Percentiles rank a stretch among this genome's conserved stretches.
Evolutionary conservation across 352 stramenopile species (phyloP).

Genomic region (Saprolegnia parasitica): DNA sequence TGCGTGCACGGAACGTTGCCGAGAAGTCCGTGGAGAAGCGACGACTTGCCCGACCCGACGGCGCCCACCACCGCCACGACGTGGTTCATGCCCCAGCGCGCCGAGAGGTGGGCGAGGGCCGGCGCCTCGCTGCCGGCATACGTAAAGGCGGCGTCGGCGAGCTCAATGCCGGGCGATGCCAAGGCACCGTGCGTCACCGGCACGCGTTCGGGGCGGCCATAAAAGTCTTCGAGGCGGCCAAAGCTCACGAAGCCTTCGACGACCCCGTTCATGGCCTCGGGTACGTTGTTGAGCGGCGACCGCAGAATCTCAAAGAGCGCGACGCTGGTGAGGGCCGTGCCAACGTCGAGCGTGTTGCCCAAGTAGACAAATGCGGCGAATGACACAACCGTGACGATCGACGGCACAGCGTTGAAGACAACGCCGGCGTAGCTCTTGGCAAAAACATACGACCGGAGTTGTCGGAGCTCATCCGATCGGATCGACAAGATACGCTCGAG

Average conservation of each 20-base stretch:
- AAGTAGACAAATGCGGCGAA: constrained; percentile 60
- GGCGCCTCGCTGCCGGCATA: constrained; percentile 56
- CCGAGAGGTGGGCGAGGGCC: background rate
- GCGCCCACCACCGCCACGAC: background rate
- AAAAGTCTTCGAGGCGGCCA: constrained; percentile 48
- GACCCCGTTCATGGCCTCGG: constrained; percentile 51
- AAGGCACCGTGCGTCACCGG: constrained; percentile 67
- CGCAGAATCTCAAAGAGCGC: constrained; percentile 96
- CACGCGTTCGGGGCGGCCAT: constrained; percentile 36
- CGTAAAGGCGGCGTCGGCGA: constrained; percentile 52
- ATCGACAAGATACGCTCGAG: constrained; percentile 49
- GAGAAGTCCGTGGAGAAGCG: constrained; percentile 57
- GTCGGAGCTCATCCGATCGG: constrained; percentile 66
- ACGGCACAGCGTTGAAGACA: constrained; percentile 83
- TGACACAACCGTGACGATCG: constrained; percentile 62
- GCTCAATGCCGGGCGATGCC: constrained; percentile 37
- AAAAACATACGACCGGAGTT: constrained; percentile 64
- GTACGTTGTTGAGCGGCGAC: constrained; percentile 93
- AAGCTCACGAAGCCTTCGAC: constrained; percentile 57
- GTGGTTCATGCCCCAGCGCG: background rate
- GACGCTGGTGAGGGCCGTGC: constrained; percentile 93
- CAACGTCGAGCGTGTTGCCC: constrained; percentile 60
- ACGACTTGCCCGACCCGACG: constrained; percentile 64
- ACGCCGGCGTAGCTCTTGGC: constrained; percentile 47
- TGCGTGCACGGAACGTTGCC: constrained; percentile 31